Evolutionary conservation across 441 rosid genomes (phyloP).

Genomic region (Erodium moschatum): DNA sequence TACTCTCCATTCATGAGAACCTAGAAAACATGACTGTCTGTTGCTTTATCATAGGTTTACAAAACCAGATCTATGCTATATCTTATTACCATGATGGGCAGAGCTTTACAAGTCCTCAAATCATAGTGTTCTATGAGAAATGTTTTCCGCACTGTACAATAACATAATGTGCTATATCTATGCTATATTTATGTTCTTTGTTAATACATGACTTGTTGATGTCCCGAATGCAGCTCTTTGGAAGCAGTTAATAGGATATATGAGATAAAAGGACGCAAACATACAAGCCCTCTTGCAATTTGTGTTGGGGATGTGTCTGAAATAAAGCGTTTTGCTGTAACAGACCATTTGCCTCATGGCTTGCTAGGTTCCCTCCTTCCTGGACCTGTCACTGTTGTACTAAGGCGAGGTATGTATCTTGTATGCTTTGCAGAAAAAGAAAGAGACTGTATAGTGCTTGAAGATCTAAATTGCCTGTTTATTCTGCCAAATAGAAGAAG

Average conservation of each 20-base stretch:
- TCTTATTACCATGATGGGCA: background rate
- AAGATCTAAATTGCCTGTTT: background rate
- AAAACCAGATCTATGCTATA: background rate
- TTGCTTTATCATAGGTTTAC: background rate
- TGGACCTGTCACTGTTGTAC: slow-evolving; percentile 72
- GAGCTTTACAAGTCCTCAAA: background rate
- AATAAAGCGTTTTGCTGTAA: slow-evolving; percentile 51
- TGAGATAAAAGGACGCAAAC: slow-evolving; percentile 78
- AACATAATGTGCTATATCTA: background rate
- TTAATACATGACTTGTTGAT: background rate
- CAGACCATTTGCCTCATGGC: slow-evolving; percentile 69
- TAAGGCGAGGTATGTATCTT: slow-evolving; percentile 51
- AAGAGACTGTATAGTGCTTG: background rate
- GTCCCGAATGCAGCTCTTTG: slow-evolving; percentile 40
- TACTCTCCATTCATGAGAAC: background rate
- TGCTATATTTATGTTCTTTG: background rate
- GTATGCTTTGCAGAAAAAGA: slow-evolving; percentile 3
- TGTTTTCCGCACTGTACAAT: background rate
- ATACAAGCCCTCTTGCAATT: slow-evolving; percentile 80
- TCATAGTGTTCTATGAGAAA: background rate
- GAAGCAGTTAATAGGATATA: slow-evolving; percentile 73
- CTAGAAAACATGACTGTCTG: background rate
- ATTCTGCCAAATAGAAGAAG: background rate
- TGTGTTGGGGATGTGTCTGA: slow-evolving; percentile 78
- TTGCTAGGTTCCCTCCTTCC: slow-evolving; percentile 76